phyloP scores from a whole-genome alignment of 371 early-diverging fungal species.

The Actinomucor elegans region DNA sequence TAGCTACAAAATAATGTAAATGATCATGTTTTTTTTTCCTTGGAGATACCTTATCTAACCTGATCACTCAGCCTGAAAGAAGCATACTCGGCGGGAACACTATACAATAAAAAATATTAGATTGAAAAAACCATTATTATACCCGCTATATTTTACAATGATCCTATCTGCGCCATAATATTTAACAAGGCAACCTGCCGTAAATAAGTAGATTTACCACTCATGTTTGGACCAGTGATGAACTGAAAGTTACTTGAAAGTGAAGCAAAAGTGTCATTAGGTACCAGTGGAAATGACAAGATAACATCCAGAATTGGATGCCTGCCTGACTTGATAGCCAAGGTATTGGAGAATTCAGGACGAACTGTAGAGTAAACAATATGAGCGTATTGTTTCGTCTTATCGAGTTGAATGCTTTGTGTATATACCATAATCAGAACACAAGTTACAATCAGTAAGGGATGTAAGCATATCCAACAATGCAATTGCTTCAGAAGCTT shows the following conservation, averaged over 20 bases:
- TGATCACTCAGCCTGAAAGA: conserved; percentile 76
- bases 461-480: conserved; percentile 80
- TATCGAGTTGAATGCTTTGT: background rate
- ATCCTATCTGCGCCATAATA: conserved; percentile 97
- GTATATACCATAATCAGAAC: conserved; percentile 48
- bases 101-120: conserved; percentile 8
- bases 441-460: conserved; percentile 66
- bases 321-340: conserved; percentile 78
- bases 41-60: too few relatives aligned
- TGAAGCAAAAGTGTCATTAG: conserved; percentile 80
- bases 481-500: conserved; percentile 79
- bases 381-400: background rate
- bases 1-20: conserved; percentile 27
- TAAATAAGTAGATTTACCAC: conserved; percentile 94
- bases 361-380: conserved; percentile 44
- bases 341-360: conserved; percentile 79
- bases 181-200: conserved; percentile 84
- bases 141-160: conserved; percentile 54
- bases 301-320: conserved; percentile 81
- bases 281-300: conserved; percentile 51
- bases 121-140: background rate
- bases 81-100: conserved; percentile 91
- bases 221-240: conserved; percentile 98
- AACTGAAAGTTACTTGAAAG: conserved; percentile 75
- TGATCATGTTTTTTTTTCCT: too few relatives aligned